Evolutionary conservation across 306 rosid genomes (phyloP).

Genomic region (Rosa multiflora): DNA sequence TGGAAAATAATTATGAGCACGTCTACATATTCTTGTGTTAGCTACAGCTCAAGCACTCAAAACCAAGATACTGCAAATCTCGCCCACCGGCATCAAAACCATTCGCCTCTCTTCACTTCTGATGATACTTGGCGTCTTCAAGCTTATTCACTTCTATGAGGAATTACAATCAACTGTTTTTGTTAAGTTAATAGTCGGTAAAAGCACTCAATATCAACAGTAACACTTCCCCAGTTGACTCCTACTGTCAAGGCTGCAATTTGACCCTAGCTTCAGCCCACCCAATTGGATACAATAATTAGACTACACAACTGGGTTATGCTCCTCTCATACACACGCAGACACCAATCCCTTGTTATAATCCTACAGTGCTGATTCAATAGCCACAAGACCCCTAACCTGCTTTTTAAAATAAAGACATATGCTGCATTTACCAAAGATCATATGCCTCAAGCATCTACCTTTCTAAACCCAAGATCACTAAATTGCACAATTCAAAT

Average conservation of each 20-base stretch:
- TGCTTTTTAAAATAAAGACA: neutral
- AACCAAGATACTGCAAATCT: neutral
- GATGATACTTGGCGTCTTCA: neutral
- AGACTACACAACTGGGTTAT: neutral
- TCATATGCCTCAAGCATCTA: slow-evolving; percentile 12
- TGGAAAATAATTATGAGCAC: neutral
- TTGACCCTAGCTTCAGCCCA: neutral
- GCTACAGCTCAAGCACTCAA: neutral
- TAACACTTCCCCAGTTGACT: neutral
- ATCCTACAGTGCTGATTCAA: neutral
- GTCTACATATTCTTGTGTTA: neutral
- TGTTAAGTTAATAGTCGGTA: neutral
- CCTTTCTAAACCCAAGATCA: slow-evolving; percentile 14
- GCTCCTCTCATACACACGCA: neutral
- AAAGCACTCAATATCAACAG: neutral
- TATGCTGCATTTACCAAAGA: neutral
- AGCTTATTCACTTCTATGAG: neutral
- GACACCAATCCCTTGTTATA: neutral
- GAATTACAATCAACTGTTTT: neutral
- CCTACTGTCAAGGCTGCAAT: neutral
- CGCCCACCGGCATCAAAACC: neutral
- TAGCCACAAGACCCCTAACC: neutral
- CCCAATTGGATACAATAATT: neutral
- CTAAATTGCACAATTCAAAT: slow-evolving; percentile 16
- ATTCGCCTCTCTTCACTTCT: neutral